phyloP scores from a whole-genome alignment of 768 basidiomycete genomes.

The Mycena galericulata region DNA sequence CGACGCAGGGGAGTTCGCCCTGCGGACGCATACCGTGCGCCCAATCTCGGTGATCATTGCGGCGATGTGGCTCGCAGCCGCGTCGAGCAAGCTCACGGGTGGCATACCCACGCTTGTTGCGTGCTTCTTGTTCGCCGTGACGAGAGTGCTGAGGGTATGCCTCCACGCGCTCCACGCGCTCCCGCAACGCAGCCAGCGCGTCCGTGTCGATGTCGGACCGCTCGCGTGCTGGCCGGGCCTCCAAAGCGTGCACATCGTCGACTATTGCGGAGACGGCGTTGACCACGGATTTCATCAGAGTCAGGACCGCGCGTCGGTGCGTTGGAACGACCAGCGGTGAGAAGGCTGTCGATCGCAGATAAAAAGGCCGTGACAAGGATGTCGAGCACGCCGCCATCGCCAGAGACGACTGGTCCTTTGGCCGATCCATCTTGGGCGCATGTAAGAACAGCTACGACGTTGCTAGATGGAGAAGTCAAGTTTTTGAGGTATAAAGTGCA shows the following conservation, averaged over 20 bases:
- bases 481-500: neutral
- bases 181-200: slow-evolving; percentile 70
- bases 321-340: slow-evolving; percentile 87
- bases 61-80: slow-evolving; percentile 95
- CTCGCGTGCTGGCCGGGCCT: slow-evolving; percentile 70
- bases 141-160: slow-evolving; percentile 91
- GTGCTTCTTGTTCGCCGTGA: slow-evolving; percentile 90
- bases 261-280: slow-evolving; percentile 89
- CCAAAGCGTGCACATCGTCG: slow-evolving; percentile 87
- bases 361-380: slow-evolving; percentile 94
- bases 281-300: slow-evolving; percentile 94
- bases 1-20: slow-evolving; percentile 61
- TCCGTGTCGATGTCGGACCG: slow-evolving; percentile 76
- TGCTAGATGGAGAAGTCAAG: slow-evolving; percentile 57
- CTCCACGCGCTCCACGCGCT: slow-evolving; percentile 86
- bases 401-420: slow-evolving; percentile 83
- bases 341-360: slow-evolving; percentile 86
- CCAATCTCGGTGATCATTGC: slow-evolving; percentile 90
- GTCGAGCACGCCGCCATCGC: slow-evolving; percentile 90
- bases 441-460: slow-evolving; percentile 93
- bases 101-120: slow-evolving; percentile 93
- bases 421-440: slow-evolving; percentile 75
- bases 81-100: slow-evolving; percentile 94
- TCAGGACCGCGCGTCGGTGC: slow-evolving; percentile 90
- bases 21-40: slow-evolving; percentile 81